These are phyloP conservation scores for Bacidia rubella DNA, from an alignment of 495 filamentous ascomycete species.

Conservation along the genomic window DNA sequence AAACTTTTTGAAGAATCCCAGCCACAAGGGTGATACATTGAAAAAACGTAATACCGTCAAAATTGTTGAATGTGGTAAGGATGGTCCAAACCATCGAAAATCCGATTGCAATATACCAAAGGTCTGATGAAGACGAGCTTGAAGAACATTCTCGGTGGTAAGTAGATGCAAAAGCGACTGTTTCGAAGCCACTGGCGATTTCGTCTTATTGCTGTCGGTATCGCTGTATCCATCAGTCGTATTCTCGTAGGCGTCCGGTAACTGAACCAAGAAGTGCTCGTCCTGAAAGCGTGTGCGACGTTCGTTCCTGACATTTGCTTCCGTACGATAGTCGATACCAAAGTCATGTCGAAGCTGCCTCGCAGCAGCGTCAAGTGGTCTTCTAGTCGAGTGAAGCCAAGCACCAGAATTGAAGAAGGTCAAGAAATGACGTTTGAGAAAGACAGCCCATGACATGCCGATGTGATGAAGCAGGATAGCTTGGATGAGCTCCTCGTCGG, in stretches of 20 bases:
- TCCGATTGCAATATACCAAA: constrained; percentile 43
- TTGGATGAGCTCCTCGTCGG: constrained; percentile 48
- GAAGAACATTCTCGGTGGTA: constrained; percentile 39
- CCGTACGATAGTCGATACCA: constrained; percentile 1
- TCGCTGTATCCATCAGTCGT: constrained; percentile 14
- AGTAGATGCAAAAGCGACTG: constrained; percentile 43
- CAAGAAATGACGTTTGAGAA: constrained; percentile 33
- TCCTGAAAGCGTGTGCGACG: constrained; percentile 22
- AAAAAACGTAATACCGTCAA: constrained; percentile 35
- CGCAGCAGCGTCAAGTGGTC: constrained; percentile 11
- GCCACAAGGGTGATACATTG: constrained; percentile 37
- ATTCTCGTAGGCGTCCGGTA: constrained; percentile 17
- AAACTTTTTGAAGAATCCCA: constrained; percentile 42
- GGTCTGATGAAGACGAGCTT: constrained; percentile 34
- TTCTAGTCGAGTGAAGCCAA: constrained; percentile 31
- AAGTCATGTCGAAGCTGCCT: constrained; percentile 21
- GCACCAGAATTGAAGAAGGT: constrained; percentile 25
- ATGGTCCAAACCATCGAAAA: constrained; percentile 40
- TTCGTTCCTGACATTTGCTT: constrained; percentile 12
- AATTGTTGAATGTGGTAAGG: constrained; percentile 43
- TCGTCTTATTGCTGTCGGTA: constrained; percentile 17
- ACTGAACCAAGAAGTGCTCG: constrained; percentile 31
- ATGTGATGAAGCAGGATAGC: constrained; percentile 49
- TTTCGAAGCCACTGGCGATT: constrained; percentile 31
- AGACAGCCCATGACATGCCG: constrained; percentile 38